Percentiles rank a stretch among this genome's conserved stretches.
Evolutionary conservation across 1,284 basidiomycete species (phyloP).

Genomic region (Puccinia novopanici): DNA sequence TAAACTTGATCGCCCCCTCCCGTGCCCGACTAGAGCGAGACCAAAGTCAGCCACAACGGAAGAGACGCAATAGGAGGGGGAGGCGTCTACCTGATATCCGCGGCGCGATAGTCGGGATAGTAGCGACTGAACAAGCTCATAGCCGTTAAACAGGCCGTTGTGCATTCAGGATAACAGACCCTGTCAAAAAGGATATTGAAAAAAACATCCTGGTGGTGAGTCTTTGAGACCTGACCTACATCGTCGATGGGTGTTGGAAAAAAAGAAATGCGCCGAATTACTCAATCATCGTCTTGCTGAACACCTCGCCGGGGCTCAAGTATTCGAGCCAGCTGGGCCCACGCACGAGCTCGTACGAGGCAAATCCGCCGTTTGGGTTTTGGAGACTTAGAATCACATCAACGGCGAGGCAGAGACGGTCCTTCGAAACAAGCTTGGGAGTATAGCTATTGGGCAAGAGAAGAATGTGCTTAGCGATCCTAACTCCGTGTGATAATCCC

Average conservation of each 20-base stretch:
- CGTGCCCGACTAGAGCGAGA: conserved; percentile 65
- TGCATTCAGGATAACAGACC: conserved; percentile 82
- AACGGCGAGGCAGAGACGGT: conserved; percentile 79
- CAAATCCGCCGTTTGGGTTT: conserved; percentile 87
- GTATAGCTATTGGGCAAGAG: conserved; percentile 64
- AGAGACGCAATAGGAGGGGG: background rate
- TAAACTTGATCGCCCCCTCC: conserved; percentile 72
- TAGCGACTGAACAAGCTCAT: conserved; percentile 79
- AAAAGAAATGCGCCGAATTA: background rate
- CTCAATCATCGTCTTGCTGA: conserved; percentile 59
- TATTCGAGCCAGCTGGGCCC: conserved; percentile 77
- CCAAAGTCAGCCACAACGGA: background rate
- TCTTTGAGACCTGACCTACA: background rate
- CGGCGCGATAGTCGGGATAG: conserved; percentile 74
- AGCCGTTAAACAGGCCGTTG: conserved; percentile 83
- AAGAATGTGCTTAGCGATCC: too few relatives aligned
- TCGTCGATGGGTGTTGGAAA: background rate
- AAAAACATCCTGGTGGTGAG: background rate
- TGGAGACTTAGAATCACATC: conserved; percentile 87
- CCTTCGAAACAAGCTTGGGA: conserved; percentile 72
- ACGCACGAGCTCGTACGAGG: conserved; percentile 87
- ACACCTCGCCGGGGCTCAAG: conserved; percentile 90
- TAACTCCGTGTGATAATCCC: too few relatives aligned
- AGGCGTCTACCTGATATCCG: conserved; percentile 74
- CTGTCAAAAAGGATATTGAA: conserved; percentile 54